Evolutionary conservation across 257 asterid species (phyloP), one percentile per base, ranked within the genome.

Genomic region (Leptodermis oblonga): DNA sequence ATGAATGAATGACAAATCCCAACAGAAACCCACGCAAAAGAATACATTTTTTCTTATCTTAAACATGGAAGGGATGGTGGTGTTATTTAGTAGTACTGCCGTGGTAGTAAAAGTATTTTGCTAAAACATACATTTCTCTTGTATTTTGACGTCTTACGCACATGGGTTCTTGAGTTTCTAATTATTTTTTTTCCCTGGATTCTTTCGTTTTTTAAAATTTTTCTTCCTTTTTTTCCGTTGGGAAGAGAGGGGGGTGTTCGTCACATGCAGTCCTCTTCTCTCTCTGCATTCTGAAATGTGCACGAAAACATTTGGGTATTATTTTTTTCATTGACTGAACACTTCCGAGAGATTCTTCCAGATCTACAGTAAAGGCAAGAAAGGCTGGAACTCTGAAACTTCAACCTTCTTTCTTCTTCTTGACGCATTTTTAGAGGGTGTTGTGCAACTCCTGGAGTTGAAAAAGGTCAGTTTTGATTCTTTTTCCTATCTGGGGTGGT

Each of bases 261-360:
- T 68, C 92, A 83, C 91, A 83, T 84, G 90, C 81, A 61, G 70
- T 81, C 83, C 87, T 77, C 74, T 72, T 80, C 54, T 65, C 80
- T 70, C 81, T 74, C 28, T 78, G 71, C 71, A 51, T 85, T 83
- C 81, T 72, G 70, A 36, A 74, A 67, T 81, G 62, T 70, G 76
- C 83, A 77, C 88, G 85, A 73, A 76, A 76, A 66, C 72, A 65
- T 62, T 67, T 65, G 75, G 73, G 70, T 76, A 41, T 77, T 81
- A 53, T 74, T 76, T 76, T 74, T 76, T 33, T 70, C 77, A 62
- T 85, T 83, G 91, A 82, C 85, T 72, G 66, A 67, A 41, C 77
- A 78, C 78, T 75, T 51, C 63, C 70, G 69, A 68, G 70, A 83
- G 85, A 83, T 83, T 80, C 85, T 80, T 75, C 68, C 82, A 83